Evolutionary conservation across 306 rosid species (phyloP), one percentile per base, ranked within the genome.

Genomic region (Morella rubra): DNA sequence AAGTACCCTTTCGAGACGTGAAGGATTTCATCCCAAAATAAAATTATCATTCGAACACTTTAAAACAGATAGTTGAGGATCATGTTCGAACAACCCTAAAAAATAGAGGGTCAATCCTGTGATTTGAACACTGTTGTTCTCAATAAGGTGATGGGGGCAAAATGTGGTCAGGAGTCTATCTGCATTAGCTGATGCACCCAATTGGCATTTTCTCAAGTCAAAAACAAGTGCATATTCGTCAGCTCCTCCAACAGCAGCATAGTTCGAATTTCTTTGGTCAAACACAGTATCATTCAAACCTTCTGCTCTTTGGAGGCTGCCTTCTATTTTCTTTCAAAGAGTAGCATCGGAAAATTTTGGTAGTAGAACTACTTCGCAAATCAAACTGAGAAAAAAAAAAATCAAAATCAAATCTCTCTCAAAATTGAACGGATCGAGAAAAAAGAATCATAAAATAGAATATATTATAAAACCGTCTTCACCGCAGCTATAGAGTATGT

Each of bases 401-500:
- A n/a, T n/a, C 49, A 45, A 69, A 82, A 80, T 75, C 66, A 72
- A 77, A 74, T n/a, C n/a, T 50, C 83, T 54, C 66, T 14, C 77
- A 77, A 61, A 80, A 65, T 5, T 74, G 44, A 62, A 44, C 81
- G 60, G 73, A 75, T 68, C 69, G 77, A 62, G 79, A 86, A 45
- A 76, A 74, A 52, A 75, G 76, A 74, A 54, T 84, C 81, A 81
- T 60, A 53, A 70, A n/a, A n/a, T n/a, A n/a, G n/a, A 81, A 58
- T 65, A 59, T 15, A 83, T 42, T 51, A 76, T 81, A 73, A 75
- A 73, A 74, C 93, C 91, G 72, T 87, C 91, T 87, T 82, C 89
- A 20, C 91, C 90, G 42, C 87, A 84, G 73, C 93, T 89, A 73
- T 89, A 89, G 58, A 89, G 44, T 67, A 84, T 76, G 78, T 85